phyloP scores from a whole-genome alignment of 257 asterid species.

The Phtheirospermum japonicum region DNA sequence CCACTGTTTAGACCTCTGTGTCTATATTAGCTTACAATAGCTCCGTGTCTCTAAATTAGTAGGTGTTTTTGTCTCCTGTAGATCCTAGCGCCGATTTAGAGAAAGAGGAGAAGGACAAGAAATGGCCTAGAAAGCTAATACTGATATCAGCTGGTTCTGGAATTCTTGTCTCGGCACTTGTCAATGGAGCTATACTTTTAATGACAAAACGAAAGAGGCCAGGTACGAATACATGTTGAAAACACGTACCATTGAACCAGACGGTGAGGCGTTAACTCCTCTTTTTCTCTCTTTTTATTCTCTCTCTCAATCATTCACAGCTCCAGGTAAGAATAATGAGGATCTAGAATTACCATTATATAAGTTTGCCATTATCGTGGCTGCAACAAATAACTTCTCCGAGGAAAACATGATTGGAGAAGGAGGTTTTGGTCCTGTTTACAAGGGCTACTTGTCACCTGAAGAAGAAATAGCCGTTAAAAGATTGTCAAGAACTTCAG shows the following conservation, averaged over 20 bases:
- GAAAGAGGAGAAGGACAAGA: not conserved
- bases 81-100: not conserved
- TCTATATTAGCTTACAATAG: not conserved
- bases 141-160: constrained; percentile 24
- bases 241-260: too few species aligned
- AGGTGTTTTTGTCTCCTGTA: not conserved
- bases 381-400: constrained; percentile 43
- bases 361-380: constrained; percentile 28
- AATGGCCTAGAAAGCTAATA: constrained; percentile 10
- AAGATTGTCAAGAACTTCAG: constrained; percentile 36
- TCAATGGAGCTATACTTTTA: constrained; percentile 4
- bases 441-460: constrained; percentile 35
- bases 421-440: constrained; percentile 48
- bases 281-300: not conserved
- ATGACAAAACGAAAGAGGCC: constrained; percentile 15
- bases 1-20: not conserved
- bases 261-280: too few species aligned
- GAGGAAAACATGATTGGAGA: constrained; percentile 30
- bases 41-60: not conserved
- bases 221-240: too few species aligned
- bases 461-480: constrained; percentile 45
- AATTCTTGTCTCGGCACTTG: constrained; percentile 18
- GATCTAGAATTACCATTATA: constrained; percentile 37
- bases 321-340: constrained; percentile 12
- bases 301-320: not conserved